Evolutionary conservation across 257 asterid species (phyloP).

Genomic region (Solanum pinnatisectum): DNA sequence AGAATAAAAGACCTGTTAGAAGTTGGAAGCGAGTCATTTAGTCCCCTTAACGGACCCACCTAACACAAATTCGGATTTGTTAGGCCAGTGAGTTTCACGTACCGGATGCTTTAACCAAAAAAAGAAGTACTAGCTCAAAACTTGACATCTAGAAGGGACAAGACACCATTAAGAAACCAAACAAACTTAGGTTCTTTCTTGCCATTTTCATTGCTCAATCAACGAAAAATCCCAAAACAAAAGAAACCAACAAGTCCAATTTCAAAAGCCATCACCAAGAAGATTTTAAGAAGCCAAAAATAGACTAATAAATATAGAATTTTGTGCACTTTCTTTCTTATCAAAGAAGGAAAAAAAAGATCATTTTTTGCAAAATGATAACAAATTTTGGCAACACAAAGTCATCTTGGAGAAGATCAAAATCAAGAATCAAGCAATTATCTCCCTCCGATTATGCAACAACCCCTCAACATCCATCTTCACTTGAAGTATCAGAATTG

Average conservation of each 20-base stretch:
- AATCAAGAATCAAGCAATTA: neutral
- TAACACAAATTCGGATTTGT: rapidly evolving
- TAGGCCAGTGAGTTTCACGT: rapidly evolving
- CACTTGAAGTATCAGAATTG: neutral
- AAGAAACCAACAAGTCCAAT: neutral
- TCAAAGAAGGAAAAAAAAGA: neutral
- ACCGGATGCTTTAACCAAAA: neutral
- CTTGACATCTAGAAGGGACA: neutral
- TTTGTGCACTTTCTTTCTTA: neutral
- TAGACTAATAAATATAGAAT: neutral
- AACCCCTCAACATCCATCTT: neutral
- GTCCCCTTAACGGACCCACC: rapidly evolving
- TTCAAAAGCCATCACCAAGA: neutral
- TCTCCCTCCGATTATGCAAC: neutral
- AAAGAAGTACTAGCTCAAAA: neutral
- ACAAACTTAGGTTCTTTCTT: neutral
- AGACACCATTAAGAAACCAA: neutral
- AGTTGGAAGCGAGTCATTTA: neutral
- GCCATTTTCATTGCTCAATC: neutral
- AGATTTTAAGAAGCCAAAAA: neutral
- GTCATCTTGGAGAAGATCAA: neutral
- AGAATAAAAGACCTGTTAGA: neutral
- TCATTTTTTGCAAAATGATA: neutral
- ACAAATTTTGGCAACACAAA: neutral
- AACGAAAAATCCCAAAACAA: neutral